Base-by-base conservation (phyloP, 352 stramenopile species). In the Phytopythium cucurbitacearum region DNA sequence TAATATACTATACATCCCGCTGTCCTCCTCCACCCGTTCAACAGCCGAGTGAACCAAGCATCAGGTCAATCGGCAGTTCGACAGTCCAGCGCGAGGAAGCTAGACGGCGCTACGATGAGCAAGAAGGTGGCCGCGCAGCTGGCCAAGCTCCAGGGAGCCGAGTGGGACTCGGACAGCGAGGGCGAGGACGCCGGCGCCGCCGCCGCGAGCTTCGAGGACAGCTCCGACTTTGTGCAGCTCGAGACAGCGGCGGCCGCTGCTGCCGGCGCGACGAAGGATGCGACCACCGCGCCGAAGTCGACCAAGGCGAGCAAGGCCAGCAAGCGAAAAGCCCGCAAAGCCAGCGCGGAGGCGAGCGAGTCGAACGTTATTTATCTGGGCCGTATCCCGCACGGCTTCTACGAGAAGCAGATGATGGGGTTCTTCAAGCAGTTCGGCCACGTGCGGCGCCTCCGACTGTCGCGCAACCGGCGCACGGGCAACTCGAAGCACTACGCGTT, bases 361-460 rank as follows among this genome's bases (percentile, higher is more conserved):
- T 95, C 73, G 67, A 91, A 65, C 49, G 94, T 98, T 72, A 93
- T 99, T 71, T 99, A 98, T 81, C 79, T 99, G 50, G 95, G 95
- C 21, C 95, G 97, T 80, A 77, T 99, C 60, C 95, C 96, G 33
- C 80, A 95, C 65, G 91, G 94, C 36, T 98, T 99, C 59, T 97
- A 98, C 82, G 96, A 99, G 78, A 84, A 91, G 60, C 87, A 99
- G 73, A 94, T 99, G 64, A 67, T 75, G 41, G 87, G 80, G 15
- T 99, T 98, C 77, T 96, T 99, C 49, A 87, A 92, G 55, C 96
- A 99, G 75, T 99, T 99, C 60, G 96, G 96, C 56, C 69, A 84
- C 33, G 89, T 99, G 32, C 76, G 71, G 13, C 80, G 87, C 50
- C 77, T 98, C 49, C 80, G 92, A n/a, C 62, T 99, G 11, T 98